Base-by-base conservation (phyloP, 2,329 filamentous ascomycete species). In the Botrytis porri region DNA sequence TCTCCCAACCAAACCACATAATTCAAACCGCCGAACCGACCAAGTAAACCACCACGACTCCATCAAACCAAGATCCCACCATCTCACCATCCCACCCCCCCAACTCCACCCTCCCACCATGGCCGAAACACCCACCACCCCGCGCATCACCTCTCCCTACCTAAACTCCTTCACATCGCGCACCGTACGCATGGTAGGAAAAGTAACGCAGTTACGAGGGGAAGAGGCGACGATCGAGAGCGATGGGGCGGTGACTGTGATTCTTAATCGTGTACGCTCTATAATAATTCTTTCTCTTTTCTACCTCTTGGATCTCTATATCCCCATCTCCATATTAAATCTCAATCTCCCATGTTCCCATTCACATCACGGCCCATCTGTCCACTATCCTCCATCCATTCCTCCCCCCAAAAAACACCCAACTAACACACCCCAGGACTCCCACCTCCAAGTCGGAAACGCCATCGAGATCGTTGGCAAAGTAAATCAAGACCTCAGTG, bases 181-280 rank as follows among this genome's bases (percentile, higher is more conserved):
- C 76, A 93, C 92, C 75, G 93, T 98, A 75, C 94, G 94, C 78
- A 86, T 98, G 72, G 87, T 97, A 8, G 96, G 96, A 79, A 94
- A 92, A 79, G 94, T 98, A 64, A 88, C 89, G 6, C 91, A 96
- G 79, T 86, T 98, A 37, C 90, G 91, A 69, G 95, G 95, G 77
- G 93, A 96, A 70, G 88, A 88, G 69, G 95, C 94, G 0, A 89
- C 90, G 9, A 88, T 98, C 43, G 94, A 97, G 73, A 91, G 93
- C 9, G 91, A 90, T 39, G 95, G 95, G 0, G 87, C 89, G 35
- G 88, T 98, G 39, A 93, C 90, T 0, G 86, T 94, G 2, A 84
- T 92, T 29, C 82, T 98, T 76, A 94, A 93, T 80, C 86, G 91
- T 69, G 73, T 74, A n/a, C 4, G 67, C 51, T 71, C 45, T 4